Evolutionary conservation across 495 filamentous ascomycete species (phyloP), one percentile per base, ranked within the genome.

Genomic region (Hypoxylon fuscum): DNA sequence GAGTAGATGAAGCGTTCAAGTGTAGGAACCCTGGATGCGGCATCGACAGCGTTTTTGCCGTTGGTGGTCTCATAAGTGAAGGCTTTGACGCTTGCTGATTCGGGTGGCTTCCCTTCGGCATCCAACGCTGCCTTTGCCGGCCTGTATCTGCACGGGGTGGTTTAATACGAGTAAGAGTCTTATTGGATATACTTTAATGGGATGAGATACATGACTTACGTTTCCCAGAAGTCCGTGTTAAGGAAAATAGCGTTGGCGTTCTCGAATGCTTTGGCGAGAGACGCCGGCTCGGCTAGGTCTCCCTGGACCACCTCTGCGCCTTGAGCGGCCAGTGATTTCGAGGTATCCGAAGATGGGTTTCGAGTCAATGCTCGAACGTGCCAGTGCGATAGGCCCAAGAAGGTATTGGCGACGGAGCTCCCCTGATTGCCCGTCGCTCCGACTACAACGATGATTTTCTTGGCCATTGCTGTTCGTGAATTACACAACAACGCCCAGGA

Each of bases 1-100:
- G 76, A 78, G 51, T 77, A 80, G 15, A 50, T 37, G 7, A 83
- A 71, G 14, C 75, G 70, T 42, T 80, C 71, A n/a, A 84, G 74
- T 4, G 76, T 77, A 7, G 72, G 71, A 1, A 79, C 55, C 1
- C 35, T 64, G 6, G 81, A 77, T 14, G 81, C 83, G 1, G 75
- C 81, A 34, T 52, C 29, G 17, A 45, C 62, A 3, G 62, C 55
- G 31, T 65, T 65, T 25, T 65, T 65, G n/a, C 62, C 62, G 14
- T 56, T 78, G 64, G 12, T 56, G 5, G 81, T 40, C 55, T 84
- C 81, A 5, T 51, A 29, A 4, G 79, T 70, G 38, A 69, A 79
- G 4, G 71, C 78, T 8, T 74, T 22, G 44, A 76, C 66, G 62
- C 72, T 72, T 38, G 66, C 68, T 1, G 67, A 61, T 11, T 71